Conservation (phyloP, 2,329 filamentous ascomycete genomes). For the Fusarium sp. region DNA sequence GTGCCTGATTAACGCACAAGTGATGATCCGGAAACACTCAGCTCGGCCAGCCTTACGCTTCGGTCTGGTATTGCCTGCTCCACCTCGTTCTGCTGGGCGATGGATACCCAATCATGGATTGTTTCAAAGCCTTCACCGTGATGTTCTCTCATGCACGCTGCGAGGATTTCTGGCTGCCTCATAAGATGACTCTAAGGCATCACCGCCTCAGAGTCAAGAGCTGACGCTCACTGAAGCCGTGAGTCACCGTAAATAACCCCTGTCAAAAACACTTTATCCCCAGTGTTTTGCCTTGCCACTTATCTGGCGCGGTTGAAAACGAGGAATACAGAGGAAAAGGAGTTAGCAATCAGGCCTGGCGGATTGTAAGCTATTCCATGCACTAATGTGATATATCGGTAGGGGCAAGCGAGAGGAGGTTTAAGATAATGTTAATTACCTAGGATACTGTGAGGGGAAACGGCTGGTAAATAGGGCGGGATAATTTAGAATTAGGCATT, state of each 20-base stretch:
- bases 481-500: background rate
- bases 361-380: background rate
- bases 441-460: background rate
- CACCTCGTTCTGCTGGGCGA: background rate
- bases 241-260: constrained; percentile 37
- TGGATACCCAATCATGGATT: constrained; percentile 15
- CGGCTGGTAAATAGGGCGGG: background rate
- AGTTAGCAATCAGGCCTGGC: background rate
- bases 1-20: constrained; percentile 40
- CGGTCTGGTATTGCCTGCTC: background rate
- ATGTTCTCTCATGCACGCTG: constrained; percentile 3
- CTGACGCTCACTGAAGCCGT: constrained; percentile 20
- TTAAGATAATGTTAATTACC: background rate
- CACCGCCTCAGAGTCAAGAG: constrained; percentile 20
- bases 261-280: constrained; percentile 19
- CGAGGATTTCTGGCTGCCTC: constrained; percentile 15
- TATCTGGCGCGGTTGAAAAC: constrained; percentile 14
- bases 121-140: background rate
- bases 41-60: constrained; percentile 4
- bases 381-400: background rate
- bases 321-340: constrained; percentile 22
- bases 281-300: constrained; percentile 39
- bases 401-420: background rate
- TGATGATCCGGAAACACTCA: constrained; percentile 15
- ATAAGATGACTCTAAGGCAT: constrained; percentile 19